phyloP scores from a whole-genome alignment of 2,329 filamentous ascomycete species.

The Aspergillus sp. region DNA sequence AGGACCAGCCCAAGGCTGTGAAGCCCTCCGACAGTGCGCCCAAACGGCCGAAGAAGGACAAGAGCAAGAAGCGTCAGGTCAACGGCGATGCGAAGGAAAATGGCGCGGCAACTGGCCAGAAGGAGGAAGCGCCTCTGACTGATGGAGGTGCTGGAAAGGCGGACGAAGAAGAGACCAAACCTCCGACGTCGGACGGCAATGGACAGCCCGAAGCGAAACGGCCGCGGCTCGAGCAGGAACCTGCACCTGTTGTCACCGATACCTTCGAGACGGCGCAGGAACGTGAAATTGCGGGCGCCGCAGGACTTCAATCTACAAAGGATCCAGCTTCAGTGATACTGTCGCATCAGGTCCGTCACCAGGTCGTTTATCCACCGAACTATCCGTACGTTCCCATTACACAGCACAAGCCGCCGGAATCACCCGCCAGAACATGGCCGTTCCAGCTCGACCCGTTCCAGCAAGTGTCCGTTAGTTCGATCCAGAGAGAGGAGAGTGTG shows the following conservation, averaged over 20 bases:
- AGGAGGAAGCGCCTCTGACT: constrained; percentile 13
- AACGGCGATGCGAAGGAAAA: constrained; percentile 64
- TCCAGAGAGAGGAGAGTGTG: constrained; percentile 92
- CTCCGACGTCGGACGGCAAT: constrained; percentile 16
- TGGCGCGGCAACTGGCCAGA: constrained; percentile 22
- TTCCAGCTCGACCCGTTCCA: constrained; percentile 98
- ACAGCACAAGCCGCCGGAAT: constrained; percentile 79
- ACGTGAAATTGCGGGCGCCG: constrained; percentile 73
- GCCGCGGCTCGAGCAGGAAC: constrained; percentile 48
- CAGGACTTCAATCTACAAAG: constrained; percentile 54
- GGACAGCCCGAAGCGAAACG: constrained; percentile 38
- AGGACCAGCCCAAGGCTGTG: constrained; percentile 50
- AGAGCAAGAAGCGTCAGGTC: constrained; percentile 76
- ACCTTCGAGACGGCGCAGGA: constrained; percentile 92
- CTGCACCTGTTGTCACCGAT: constrained; percentile 78
- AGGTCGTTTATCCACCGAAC: constrained; percentile 87
- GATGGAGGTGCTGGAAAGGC: constrained; percentile 13
- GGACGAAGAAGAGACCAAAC: constrained; percentile 9
- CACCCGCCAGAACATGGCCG: constrained; percentile 72
- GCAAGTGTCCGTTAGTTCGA: constrained; percentile 85
- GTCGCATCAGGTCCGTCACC: constrained; percentile 96
- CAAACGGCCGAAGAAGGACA: constrained; percentile 44
- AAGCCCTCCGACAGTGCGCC: constrained; percentile 20
- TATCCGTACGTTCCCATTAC: constrained; percentile 94
- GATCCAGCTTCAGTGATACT: constrained; percentile 63